These are phyloP conservation scores for Taphrina betulina DNA, from an alignment of 1,139 yeast species.

Conservation along the genomic window DNA sequence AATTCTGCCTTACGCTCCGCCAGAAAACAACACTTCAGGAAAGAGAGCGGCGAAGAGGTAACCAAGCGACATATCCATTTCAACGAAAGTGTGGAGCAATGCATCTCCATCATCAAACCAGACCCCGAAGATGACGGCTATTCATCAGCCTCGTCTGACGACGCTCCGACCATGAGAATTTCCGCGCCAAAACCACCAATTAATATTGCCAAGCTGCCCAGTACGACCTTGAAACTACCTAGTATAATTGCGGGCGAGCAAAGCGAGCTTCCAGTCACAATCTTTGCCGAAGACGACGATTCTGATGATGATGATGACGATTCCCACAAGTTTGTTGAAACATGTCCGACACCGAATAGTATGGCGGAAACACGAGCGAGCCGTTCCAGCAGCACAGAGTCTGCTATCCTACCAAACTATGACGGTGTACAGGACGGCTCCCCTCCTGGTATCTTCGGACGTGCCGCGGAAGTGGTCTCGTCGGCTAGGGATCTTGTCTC, in stretches of 20 bases:
- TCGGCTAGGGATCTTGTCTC: slow-evolving; percentile 30
- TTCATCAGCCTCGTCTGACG: slow-evolving; percentile 23
- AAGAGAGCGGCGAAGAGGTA: slow-evolving; percentile 42
- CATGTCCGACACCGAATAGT: background rate
- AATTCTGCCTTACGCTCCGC: slow-evolving; percentile 30
- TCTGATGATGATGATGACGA: slow-evolving; percentile 18
- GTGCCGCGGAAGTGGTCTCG: slow-evolving; percentile 30
- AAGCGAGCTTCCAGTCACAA: background rate
- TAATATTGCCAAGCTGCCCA: slow-evolving; percentile 29
- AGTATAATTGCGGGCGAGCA: slow-evolving; percentile 3
- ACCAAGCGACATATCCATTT: slow-evolving; percentile 71
- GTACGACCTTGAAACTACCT: slow-evolving; percentile 30
- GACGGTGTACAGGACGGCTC: slow-evolving; percentile 21
- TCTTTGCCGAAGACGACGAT: slow-evolving; percentile 21
- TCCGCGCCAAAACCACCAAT: slow-evolving; percentile 29
- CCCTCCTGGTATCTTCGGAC: slow-evolving; percentile 28
- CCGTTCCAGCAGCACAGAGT: slow-evolving; percentile 20
- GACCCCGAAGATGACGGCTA: slow-evolving; percentile 30
- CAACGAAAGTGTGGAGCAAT: slow-evolving; percentile 89
- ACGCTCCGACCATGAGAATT: slow-evolving; percentile 30
- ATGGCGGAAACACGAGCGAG: slow-evolving; percentile 5
- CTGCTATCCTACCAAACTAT: slow-evolving; percentile 26
- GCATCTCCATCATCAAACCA: slow-evolving; percentile 47
- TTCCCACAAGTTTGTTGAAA: background rate
- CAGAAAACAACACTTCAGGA: slow-evolving; percentile 36